Conservation (phyloP, 2,329 filamentous ascomycete species). For the Aspergillus puulaauensis region DNA sequence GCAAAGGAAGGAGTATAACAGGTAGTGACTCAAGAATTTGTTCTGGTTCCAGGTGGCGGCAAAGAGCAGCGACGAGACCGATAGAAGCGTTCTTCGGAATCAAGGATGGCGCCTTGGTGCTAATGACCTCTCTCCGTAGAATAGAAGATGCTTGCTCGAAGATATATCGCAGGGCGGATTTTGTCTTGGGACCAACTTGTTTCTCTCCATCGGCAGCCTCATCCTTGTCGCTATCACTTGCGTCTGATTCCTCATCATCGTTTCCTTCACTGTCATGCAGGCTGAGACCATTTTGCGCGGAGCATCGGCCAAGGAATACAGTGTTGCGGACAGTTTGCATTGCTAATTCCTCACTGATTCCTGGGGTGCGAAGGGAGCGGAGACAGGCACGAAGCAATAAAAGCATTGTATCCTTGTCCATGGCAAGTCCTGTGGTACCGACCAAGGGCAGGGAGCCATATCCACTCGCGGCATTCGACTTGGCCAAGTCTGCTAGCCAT, state of each 20-base stretch:
- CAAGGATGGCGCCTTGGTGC: conserved; percentile 61
- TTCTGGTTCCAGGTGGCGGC: conserved; percentile 58
- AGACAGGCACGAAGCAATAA: conserved; percentile 58
- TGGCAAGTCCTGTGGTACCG: conserved; percentile 68
- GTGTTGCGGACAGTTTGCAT: conserved; percentile 77
- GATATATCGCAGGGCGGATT: conserved; percentile 67
- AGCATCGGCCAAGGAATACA: conserved; percentile 72
- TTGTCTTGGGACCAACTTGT: conserved; percentile 24
- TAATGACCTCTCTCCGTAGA: conserved; percentile 71
- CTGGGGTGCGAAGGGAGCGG: conserved; percentile 60
- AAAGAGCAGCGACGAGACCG: conserved; percentile 70
- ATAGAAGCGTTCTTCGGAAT: conserved; percentile 75
- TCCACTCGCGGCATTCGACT: conserved; percentile 55
- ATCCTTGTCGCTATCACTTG: conserved; percentile 42
- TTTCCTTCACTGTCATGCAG: conserved; percentile 42
- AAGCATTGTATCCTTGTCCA: conserved; percentile 65
- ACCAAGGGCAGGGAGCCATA: conserved; percentile 60
- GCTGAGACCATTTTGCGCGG: conserved; percentile 56
- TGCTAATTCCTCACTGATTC: conserved; percentile 72
- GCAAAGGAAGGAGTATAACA: conserved; percentile 65
- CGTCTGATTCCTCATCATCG: conserved; percentile 38
- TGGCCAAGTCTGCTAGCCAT: conserved; percentile 79
- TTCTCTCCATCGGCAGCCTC: conserved; percentile 38
- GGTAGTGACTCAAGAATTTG: conserved; percentile 64
- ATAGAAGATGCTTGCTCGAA: conserved; percentile 76